A percentile compares a stretch with the other conserved stretches of the same genome.
Conservation (phyloP, 139 green algal species). For the Spirogloea muscicola region DNA sequence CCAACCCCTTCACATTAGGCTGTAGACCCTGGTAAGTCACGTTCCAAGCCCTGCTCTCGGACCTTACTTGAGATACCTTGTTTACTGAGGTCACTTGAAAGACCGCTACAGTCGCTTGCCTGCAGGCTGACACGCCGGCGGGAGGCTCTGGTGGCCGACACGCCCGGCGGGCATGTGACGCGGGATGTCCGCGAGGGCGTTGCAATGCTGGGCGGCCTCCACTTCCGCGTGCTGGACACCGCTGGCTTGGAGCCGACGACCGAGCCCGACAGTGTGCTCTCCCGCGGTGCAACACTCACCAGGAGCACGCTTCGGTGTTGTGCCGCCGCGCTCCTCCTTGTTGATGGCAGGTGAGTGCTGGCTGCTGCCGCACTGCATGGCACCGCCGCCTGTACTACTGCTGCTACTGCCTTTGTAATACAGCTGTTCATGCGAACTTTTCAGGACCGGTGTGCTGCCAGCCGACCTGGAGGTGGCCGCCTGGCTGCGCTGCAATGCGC, state of each 20-base stretch:
- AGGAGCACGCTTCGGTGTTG: background rate
- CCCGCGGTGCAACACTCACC: constrained; percentile 56
- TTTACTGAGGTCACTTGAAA: no score
- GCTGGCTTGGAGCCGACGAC: constrained; percentile 74
- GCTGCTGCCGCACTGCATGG: no score
- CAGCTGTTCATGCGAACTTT: background rate
- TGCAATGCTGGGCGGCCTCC: constrained; percentile 72
- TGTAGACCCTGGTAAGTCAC: no score
- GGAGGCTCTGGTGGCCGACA: constrained; percentile 64
- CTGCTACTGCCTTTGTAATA: no score
- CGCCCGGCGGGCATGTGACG: constrained; percentile 83
- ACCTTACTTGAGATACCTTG: no score
- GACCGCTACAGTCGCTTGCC: no score
- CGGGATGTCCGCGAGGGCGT: constrained; percentile 74
- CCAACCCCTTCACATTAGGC: no score
- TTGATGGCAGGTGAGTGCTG: constrained; percentile 63
- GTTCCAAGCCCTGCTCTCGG: no score
- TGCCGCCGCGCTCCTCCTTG: constrained; percentile 63
- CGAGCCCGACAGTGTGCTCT: background rate
- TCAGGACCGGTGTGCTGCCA: constrained; percentile 25
- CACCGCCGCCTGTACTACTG: no score
- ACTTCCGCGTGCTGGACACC: constrained; percentile 81
- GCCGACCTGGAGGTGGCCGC: constrained; percentile 64
- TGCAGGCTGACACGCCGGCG: constrained; percentile 30
- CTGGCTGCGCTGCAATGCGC: constrained; percentile 62